Evolutionary conservation across 192 early-diverging fungal species (phyloP), one percentile per base, ranked within the genome.

Genomic region (Cetraspora pellucida): DNA sequence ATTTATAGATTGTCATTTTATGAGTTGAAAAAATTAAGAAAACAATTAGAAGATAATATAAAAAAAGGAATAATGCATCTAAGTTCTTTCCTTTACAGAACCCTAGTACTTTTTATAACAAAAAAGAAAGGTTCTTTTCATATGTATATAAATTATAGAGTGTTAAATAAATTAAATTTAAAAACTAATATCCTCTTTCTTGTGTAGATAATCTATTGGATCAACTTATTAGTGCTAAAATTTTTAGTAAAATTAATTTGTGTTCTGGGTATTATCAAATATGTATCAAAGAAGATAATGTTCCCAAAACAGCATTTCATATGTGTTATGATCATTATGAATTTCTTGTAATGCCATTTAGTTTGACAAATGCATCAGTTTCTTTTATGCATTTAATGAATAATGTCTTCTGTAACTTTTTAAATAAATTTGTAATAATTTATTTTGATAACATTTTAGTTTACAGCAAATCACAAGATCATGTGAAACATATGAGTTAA

Each of bases 341-440:
- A 69, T 90, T 79, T 59, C 37, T 73, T 0, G 90, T 91, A 25
- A 73, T 93, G 55, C 90, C 89, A 2, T 90, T 91, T 71, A 90
- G 91, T 0, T 61, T 92, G 0, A 83, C 81, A 37, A 37, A 37
- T 37, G 31, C 31, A 37, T 5, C 31, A 3, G 31, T 5, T 3
- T 37, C 31, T 37, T 37, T 37, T 37, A 37, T 37, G 31, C 31
- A 37, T 37, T 37, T 37, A 37, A 37, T 37, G 31, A 1, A 37
- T 37, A 5, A 37, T 37, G 31, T 37, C 2, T 37, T 37, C 31
- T 21, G 91, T 90, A 83, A 84, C 14, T 23, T 79, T 21, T 52
- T 86, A 0, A 80, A 86, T 52, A 10, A 77, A 37, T 37, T 72
- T 27, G 81, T 75, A 54, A 75, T 80, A 25, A 66, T 81, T 7